Percentiles rank a stretch among this genome's conserved stretches.
Conservation (phyloP, 140 eudicot species). For the Bidens hawaiensis region DNA sequence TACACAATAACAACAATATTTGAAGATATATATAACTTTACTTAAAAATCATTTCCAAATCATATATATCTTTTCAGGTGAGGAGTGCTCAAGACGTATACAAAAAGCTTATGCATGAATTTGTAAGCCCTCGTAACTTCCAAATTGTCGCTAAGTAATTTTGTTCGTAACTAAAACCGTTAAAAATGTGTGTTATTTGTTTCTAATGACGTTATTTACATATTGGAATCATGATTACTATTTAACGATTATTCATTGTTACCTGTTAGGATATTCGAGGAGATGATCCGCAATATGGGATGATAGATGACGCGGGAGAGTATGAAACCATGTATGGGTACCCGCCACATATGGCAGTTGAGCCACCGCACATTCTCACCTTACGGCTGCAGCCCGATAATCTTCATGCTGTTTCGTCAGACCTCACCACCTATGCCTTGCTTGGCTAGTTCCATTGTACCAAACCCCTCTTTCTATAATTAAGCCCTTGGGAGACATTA, state of each 20-base stretch:
- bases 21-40: too few species aligned
- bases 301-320: conserved; percentile 79
- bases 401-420: conserved; percentile 54
- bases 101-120: conserved; percentile 54
- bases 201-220: too few species aligned
- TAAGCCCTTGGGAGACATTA: neutral
- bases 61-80: conserved; percentile 34
- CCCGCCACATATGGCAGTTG: conserved; percentile 28
- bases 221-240: too few species aligned
- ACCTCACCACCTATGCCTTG: conserved; percentile 70
- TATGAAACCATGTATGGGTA: conserved; percentile 53
- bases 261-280: conserved; percentile 52
- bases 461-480: too few species aligned
- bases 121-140: conserved; percentile 44
- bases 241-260: too few species aligned
- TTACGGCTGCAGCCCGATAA: conserved; percentile 50
- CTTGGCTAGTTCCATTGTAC: conserved; percentile 48
- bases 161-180: too few species aligned
- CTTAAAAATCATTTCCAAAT: neutral
- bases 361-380: conserved; percentile 47
- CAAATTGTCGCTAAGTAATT: too few species aligned
- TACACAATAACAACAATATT: neutral
- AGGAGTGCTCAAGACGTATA: conserved; percentile 57
- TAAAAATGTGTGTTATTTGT: too few species aligned
- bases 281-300: conserved; percentile 79